Base-by-base conservation (phyloP, 352 stramenopile species). In the Poterioochromonas sp. region DNA sequence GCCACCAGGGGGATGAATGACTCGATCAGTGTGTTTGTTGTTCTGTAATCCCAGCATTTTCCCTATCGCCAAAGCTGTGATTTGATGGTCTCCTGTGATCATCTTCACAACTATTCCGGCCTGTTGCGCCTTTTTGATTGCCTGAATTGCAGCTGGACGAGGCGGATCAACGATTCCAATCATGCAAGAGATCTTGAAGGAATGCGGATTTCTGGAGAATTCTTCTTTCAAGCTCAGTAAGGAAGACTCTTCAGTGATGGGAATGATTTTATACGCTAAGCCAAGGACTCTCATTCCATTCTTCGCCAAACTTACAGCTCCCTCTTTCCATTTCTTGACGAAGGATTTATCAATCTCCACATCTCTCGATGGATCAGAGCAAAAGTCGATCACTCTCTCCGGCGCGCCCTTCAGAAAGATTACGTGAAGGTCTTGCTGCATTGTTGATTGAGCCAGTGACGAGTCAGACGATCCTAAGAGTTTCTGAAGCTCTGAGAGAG, bases 61-160 rank as follows among this genome's bases (percentile, higher is more conserved):
- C 0, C 90, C 91, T 80, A 96, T 95, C 0, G 89, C 88, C 20
- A 84, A 87, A 0, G 91, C 91, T 5, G 91, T 96, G 77, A 92
- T 86, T 62, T 93, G 91, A 73, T 95, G 93, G 82, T 96, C 91
- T 58, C 91, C 91, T 0, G 91, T 96, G 76, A 94, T 88, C 91
- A 96, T 96, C 40, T 89, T 87, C 37, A 96, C 90, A 83, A 90
- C 92, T 63, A 96, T 95, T 5, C 91, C 91, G 3, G 91, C 91
- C 26, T 85, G 82, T 51, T 88, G 88, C 79, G 90, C 95, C 58
- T 88, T 83, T 1, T 81, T 80, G 44, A 96, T 91, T 0, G 91
- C 85, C 60, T 90, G 84, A 5, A 86, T 86, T 37, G 95, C 90
- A 62, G 93, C 90, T 0, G 87, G 83, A 20, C 90, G 87, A 54